Evolutionary conservation across 768 basidiomycete species (phyloP).

Genomic region (Tephrocybe sp.): DNA sequence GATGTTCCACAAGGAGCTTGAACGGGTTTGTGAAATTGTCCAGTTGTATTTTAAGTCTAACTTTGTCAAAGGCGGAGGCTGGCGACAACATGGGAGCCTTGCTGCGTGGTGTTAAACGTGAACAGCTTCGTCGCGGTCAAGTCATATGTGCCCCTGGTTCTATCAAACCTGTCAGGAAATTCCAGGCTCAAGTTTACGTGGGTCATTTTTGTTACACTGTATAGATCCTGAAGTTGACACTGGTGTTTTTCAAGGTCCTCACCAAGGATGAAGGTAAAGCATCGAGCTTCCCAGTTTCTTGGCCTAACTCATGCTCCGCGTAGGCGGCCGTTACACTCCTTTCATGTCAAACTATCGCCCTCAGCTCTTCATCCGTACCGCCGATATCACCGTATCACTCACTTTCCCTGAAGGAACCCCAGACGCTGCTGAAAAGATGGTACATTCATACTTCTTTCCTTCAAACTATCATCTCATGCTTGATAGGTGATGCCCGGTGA

Average conservation of each 20-base stretch:
- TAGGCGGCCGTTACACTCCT: slow-evolving; percentile 80
- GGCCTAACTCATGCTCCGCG: slow-evolving; percentile 3
- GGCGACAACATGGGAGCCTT: slow-evolving; percentile 99
- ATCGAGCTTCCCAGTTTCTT: slow-evolving; percentile 11
- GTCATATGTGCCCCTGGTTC: slow-evolving; percentile 86
- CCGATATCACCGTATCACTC: slow-evolving; percentile 84
- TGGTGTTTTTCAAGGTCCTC: slow-evolving; percentile 48
- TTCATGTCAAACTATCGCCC: slow-evolving; percentile 95
- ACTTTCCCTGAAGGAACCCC: slow-evolving; percentile 85
- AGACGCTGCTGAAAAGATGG: slow-evolving; percentile 87
- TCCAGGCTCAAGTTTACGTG: slow-evolving; percentile 90
- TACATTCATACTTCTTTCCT: slow-evolving; percentile 21
- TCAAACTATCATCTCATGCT: slow-evolving; percentile 1
- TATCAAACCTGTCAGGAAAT: slow-evolving; percentile 93
- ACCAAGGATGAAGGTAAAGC: slow-evolving; percentile 75
- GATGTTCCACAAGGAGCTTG: slow-evolving; percentile 99
- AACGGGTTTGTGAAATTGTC: slow-evolving; percentile 58
- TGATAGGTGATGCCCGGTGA: slow-evolving; percentile 93
- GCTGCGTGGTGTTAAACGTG: slow-evolving; percentile 95
- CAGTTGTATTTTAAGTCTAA: neutral
- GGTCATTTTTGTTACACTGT: slow-evolving; percentile 18
- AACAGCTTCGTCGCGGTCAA: slow-evolving; percentile 92
- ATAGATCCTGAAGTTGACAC: neutral
- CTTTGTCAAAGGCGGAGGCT: slow-evolving; percentile 71
- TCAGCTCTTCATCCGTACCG: slow-evolving; percentile 93